A percentile compares a stretch with the other conserved stretches of the same genome.
phyloP scores from a whole-genome alignment of 2,329 filamentous ascomycete genomes.

The Chaetomium sp. region DNA sequence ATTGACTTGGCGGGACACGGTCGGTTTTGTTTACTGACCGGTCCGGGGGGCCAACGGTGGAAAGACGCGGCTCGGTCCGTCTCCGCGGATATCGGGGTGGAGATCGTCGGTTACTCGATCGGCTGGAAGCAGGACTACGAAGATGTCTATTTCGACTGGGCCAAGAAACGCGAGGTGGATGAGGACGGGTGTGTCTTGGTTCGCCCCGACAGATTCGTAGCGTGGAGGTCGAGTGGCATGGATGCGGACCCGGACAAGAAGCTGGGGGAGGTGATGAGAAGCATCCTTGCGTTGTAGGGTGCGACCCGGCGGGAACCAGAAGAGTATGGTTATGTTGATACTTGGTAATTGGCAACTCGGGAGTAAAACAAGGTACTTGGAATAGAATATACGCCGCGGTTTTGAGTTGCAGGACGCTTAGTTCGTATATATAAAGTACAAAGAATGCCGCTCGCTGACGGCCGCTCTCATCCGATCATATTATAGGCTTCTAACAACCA shows the following conservation, averaged over 20 bases:
- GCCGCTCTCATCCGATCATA: background rate
- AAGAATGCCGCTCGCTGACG: background rate
- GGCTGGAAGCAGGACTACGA: conserved; percentile 62
- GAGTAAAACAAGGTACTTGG: background rate
- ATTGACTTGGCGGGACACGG: conserved; percentile 62
- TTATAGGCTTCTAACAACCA: background rate
- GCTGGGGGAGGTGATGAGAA: conserved; percentile 33
- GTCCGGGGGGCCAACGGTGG: conserved; percentile 60
- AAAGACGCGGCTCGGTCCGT: conserved; percentile 50
- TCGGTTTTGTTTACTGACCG: conserved; percentile 53
- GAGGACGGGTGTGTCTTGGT: conserved; percentile 61
- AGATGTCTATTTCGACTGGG: conserved; percentile 66
- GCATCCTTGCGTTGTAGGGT: conserved; percentile 27
- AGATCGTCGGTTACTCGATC: conserved; percentile 54
- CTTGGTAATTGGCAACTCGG: background rate
- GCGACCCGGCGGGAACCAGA: background rate
- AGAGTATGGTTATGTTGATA: background rate
- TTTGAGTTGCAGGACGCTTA: too few species aligned
- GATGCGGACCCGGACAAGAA: conserved; percentile 27
- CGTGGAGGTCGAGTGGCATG: conserved; percentile 46
- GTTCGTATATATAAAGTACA: too few species aligned
- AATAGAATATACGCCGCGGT: too few species aligned
- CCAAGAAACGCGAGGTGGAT: conserved; percentile 52
- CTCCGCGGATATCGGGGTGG: conserved; percentile 45
- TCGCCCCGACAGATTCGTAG: conserved; percentile 61